Evolutionary conservation across 73 alveolate genomes (phyloP), one percentile per base, ranked within the genome.

Genomic region (Tetrahymena thermophila): DNA sequence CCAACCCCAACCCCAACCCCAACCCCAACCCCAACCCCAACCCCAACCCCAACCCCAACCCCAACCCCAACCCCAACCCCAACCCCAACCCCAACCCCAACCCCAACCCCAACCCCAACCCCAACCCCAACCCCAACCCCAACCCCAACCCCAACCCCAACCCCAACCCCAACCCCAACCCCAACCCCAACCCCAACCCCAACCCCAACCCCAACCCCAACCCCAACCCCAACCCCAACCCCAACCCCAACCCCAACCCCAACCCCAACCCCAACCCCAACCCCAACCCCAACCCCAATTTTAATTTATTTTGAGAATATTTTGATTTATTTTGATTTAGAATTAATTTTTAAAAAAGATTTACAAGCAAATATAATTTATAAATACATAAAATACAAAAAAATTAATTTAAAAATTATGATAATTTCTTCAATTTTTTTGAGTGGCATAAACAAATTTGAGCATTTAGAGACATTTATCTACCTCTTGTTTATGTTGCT

Each of bases 281-380:
- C 85, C 85, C 85, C 85, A 57, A 57, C 85, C 85, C 85, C 85
- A 57, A 57, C 89, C 89, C 89, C 89, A 71, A 71, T 40, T 40
- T 40, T 40, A 71, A 71, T 17, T 10, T 9, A 25, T 6, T 10
- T 6, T 0, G 14, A 6, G 43, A 40, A 40, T 40, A 6, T 40
- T 0, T 40, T 40, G 10, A 40, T 40, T 40, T 40, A 7, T 40
- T 40, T 6, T 15, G 4, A 40, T 40, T 40, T 40, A n/a, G n/a
- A n/a, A n/a, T n/a, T n/a, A n/a, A 8, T 40, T 40, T 37, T 55
- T 55, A 5, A 56, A 56, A 56, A 56, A 23, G 7, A 56, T 23
- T 56, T 3, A 6, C 34, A 25, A 10, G 85, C 25, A 56, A 23
- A 16, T 56, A 9, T 56, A 56, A 25, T 23, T 23, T 9, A 56